Evolutionary conservation across 176 grass and related monocot species (phyloP).

Genomic region (Zizania latifolia): DNA sequence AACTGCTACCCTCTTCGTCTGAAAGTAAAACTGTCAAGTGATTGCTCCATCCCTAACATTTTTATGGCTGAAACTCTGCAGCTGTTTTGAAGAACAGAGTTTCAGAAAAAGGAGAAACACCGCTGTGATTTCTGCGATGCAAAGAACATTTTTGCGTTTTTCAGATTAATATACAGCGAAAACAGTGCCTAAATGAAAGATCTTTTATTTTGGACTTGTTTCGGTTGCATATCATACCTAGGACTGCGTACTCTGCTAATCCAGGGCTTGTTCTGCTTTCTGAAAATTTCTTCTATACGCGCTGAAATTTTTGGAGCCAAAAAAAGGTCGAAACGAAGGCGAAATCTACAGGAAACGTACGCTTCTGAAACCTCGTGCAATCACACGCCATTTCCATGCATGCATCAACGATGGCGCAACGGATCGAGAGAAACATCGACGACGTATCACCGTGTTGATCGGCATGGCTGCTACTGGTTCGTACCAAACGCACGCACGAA

Average conservation of each 20-base stretch:
- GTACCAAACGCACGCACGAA: conserved; percentile 26
- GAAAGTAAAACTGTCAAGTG: background rate
- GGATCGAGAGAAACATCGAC: too few relatives aligned
- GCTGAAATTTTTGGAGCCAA: background rate
- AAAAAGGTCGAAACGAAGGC: background rate
- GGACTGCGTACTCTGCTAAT: background rate
- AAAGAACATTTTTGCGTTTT: too few relatives aligned
- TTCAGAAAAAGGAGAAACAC: background rate
- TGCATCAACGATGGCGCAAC: background rate
- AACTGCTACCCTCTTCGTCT: background rate
- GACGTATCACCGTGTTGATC: background rate
- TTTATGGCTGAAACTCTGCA: background rate
- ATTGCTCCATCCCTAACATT: background rate
- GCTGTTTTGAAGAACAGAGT: background rate
- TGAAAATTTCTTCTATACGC: background rate
- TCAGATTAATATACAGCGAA: too few relatives aligned
- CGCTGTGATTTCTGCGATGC: too few relatives aligned
- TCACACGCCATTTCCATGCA: background rate
- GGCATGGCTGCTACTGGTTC: background rate
- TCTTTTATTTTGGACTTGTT: too few relatives aligned
- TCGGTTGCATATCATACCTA: too few relatives aligned
- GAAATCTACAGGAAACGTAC: background rate
- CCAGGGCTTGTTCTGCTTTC: background rate
- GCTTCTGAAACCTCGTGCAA: background rate
- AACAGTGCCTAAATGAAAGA: too few relatives aligned